Percentiles rank a stretch among this genome's conserved stretches.
Evolutionary conservation across 306 rosid species (phyloP).

Genomic region (Mimosa pudica): DNA sequence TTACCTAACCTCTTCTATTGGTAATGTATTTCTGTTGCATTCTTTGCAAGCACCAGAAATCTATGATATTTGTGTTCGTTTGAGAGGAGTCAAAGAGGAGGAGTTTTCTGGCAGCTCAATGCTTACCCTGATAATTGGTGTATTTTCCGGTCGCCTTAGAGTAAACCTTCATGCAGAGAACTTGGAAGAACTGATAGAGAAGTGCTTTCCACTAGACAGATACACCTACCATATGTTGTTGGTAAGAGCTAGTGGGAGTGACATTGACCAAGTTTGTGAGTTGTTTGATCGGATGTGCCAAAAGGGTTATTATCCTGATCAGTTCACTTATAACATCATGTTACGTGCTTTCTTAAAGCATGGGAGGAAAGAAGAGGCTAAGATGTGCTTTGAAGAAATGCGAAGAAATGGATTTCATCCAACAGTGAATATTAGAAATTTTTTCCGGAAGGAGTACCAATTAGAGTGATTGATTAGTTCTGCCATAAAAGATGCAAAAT

Average conservation of each 20-base stretch:
- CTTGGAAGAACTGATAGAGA: slow-evolving; percentile 59
- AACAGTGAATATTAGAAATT: not conserved
- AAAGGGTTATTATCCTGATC: slow-evolving; percentile 66
- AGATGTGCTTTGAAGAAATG: slow-evolving; percentile 58
- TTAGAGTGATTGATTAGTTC: not conserved
- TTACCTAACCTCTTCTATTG: slow-evolving; percentile 62
- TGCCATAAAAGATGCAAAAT: slow-evolving; percentile 31
- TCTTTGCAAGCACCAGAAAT: slow-evolving; percentile 56
- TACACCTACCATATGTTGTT: slow-evolving; percentile 76
- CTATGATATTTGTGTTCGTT: slow-evolving; percentile 48
- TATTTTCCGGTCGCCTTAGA: slow-evolving; percentile 56
- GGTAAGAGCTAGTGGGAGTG: slow-evolving; percentile 43
- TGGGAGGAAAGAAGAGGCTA: slow-evolving; percentile 60
- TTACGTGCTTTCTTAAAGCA: slow-evolving; percentile 53
- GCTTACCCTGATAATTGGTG: slow-evolving; percentile 62
- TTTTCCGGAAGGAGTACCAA: slow-evolving; percentile 28
- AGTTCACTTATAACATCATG: slow-evolving; percentile 66
- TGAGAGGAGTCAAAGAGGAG: slow-evolving; percentile 46
- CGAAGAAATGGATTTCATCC: slow-evolving; percentile 52
- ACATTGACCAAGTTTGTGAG: slow-evolving; percentile 55
- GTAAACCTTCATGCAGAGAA: slow-evolving; percentile 41
- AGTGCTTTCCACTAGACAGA: slow-evolving; percentile 65
- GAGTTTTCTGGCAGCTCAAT: slow-evolving; percentile 41
- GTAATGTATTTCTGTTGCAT: slow-evolving; percentile 63
- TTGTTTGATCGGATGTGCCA: slow-evolving; percentile 54